Evolutionary conservation across 176 grass and related monocot genomes (phyloP), one percentile per base, ranked within the genome.

Genomic region (Metroxylon sagu): DNA sequence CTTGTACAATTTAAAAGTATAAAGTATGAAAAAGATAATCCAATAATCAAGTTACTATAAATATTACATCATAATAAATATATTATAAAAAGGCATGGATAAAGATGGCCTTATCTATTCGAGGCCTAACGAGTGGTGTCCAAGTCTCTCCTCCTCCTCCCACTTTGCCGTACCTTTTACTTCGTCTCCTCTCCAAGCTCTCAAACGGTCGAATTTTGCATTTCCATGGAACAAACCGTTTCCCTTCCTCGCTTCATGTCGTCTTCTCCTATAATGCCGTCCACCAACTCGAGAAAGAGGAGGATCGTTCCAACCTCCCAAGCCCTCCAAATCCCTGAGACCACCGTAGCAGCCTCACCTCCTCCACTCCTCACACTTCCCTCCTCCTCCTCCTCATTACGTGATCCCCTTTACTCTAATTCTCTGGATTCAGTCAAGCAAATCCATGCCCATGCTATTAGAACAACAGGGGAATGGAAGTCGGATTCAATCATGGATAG

Each of bases 181-280:
- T 12, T 43, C 35, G 2, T 43, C 35, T 14, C 35, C 7, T 43
- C 35, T 43, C 35, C 1, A 43, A 43, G 35, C 7, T 43, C 35
- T 12, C 3, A 12, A 14, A 14, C 35, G 2, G 35, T 2, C 8
- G 35, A 43, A 43, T 43, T 43, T 43, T 43, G 7, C 8, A 43
- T 14, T 43, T 43, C 8, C 65, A 94, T 94, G 89, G 84, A 83
- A 68, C 80, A 79, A 63, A 62, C 80, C 27, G 54, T 85, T 75
- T 89, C 71, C 65, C 58, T 82, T 57, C 72, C 54, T 26, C 26
- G 6, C 26, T 18, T 76, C 17, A 54, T 67, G 17, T 56, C 77
- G 43, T 49, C 66, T 69, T 71, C 68, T 59, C 55, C 70, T 26
- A 19, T 16, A 23, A 67, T 29, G 25, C 26, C 25, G 26, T 67